Evolutionary conservation across 1,139 yeast genomes (phyloP).

Genomic region (Magnusiomyces suaveolens): DNA sequence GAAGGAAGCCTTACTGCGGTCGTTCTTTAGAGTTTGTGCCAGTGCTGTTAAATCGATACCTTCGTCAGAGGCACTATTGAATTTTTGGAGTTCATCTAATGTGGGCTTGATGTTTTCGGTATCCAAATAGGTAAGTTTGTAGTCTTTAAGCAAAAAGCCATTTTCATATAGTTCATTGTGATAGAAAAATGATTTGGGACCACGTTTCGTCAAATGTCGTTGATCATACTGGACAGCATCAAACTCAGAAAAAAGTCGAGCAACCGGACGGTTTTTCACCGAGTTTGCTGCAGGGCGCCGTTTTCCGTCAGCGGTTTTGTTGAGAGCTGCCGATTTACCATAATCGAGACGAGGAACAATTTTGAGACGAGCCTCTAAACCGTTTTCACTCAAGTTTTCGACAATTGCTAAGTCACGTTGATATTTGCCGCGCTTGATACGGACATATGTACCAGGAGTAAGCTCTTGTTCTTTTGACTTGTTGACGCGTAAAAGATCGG

Average conservation of each 20-base stretch:
- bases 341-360: slow-evolving; percentile 90
- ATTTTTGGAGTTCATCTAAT: slow-evolving; percentile 78
- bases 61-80: slow-evolving; percentile 64
- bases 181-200: slow-evolving; percentile 64
- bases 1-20: slow-evolving; percentile 51
- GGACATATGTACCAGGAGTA: slow-evolving; percentile 84
- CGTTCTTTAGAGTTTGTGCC: slow-evolving; percentile 70
- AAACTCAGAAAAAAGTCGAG: slow-evolving; percentile 58
- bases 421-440: slow-evolving; percentile 84
- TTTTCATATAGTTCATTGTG: slow-evolving; percentile 81
- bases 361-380: slow-evolving; percentile 84
- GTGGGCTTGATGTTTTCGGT: slow-evolving; percentile 81
- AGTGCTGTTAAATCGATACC: slow-evolving; percentile 79
- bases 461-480: slow-evolving; percentile 81
- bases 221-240: slow-evolving; percentile 56
- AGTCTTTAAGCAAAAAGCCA: slow-evolving; percentile 80
- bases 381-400: slow-evolving; percentile 87
- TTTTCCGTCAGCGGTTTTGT: slow-evolving; percentile 34
- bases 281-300: slow-evolving; percentile 40
- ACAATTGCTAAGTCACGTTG: slow-evolving; percentile 90
- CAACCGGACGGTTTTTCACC: slow-evolving; percentile 64
- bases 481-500: slow-evolving; percentile 82
- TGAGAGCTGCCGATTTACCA: slow-evolving; percentile 42
- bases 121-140: slow-evolving; percentile 70
- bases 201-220: slow-evolving; percentile 55